Conservation (phyloP, 2,329 filamentous ascomycete genomes). For the Periglandula ipomoeae region DNA sequence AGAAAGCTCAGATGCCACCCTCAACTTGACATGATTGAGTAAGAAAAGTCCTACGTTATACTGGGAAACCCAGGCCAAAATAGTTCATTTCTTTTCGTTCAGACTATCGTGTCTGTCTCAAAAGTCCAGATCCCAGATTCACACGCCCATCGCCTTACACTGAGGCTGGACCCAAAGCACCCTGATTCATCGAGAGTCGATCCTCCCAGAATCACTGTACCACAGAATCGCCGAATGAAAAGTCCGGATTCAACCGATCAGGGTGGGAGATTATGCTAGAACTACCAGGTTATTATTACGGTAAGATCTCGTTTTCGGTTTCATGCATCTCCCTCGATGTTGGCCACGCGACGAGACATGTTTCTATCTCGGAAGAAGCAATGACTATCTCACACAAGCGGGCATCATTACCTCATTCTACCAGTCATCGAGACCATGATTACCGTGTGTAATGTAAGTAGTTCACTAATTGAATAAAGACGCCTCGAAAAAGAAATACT, state of each 20-base stretch:
- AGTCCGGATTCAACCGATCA: too few species aligned
- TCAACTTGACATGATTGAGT: not conserved
- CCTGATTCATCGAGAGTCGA: too few species aligned
- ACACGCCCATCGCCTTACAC: too few species aligned
- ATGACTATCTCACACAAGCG: not conserved
- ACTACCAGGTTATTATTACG: constrained; percentile 7
- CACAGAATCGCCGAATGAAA: not conserved
- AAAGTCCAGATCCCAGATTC: too few species aligned
- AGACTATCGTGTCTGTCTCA: too few species aligned
- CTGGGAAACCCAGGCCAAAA: too few species aligned
- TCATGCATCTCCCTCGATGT: constrained; percentile 1
- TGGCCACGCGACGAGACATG: not conserved
- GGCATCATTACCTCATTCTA: too few species aligned
- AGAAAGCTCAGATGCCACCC: not conserved
- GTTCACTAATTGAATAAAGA: constrained; percentile 29
- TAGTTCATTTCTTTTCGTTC: too few species aligned
- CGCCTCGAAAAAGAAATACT: constrained; percentile 53
- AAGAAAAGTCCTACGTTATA: not conserved
- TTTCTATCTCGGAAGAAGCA: not conserved
- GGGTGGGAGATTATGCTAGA: constrained; percentile 1
- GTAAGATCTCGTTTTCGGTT: constrained; percentile 3
- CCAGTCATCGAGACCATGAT: too few species aligned
- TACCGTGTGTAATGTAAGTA: too few species aligned
- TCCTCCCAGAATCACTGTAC: too few species aligned
- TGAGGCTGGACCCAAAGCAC: too few species aligned